These are phyloP conservation scores for Wickerhamiella azyma DNA, from an alignment of 805 yeast genomes.

Conservation along the genomic window DNA sequence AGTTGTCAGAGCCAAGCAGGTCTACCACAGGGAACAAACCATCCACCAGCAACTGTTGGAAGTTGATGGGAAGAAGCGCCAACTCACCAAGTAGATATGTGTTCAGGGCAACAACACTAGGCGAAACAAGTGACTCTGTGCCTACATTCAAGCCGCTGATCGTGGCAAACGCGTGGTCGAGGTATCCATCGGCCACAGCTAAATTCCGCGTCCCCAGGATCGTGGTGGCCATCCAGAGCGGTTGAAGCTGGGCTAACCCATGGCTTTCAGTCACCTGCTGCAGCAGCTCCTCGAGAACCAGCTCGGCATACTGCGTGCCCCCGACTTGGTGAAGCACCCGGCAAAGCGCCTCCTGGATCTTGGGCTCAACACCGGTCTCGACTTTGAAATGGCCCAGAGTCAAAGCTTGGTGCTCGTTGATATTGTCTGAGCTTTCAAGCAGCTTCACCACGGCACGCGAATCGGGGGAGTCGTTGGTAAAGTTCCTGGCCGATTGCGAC, in stretches of 20 bases:
- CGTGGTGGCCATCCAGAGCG: conserved; percentile 14
- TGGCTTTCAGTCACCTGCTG: background rate
- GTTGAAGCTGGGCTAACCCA: conserved; percentile 8
- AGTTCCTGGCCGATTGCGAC: background rate
- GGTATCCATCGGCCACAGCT: conserved; percentile 12
- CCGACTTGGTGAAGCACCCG: conserved; percentile 10
- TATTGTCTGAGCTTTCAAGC: background rate
- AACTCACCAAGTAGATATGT: conserved; percentile 14
- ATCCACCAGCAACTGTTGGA: conserved; percentile 50
- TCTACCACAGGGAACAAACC: conserved; percentile 61
- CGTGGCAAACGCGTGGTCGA: conserved; percentile 12
- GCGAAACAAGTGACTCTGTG: background rate
- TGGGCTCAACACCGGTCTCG: background rate
- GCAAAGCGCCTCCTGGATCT: background rate
- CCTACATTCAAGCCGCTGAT: background rate
- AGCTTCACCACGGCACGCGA: background rate
- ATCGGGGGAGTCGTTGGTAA: background rate
- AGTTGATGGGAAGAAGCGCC: conserved; percentile 21
- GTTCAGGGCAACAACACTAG: conserved; percentile 6
- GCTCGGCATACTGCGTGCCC: background rate
- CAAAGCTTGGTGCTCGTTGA: background rate
- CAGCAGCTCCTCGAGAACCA: background rate
- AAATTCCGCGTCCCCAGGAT: conserved; percentile 6
- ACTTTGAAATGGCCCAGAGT: background rate
- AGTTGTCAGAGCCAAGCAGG: conserved; percentile 45